phyloP scores from a whole-genome alignment of 352 stramenopile genomes.

The Phytophthora colocasiae region DNA sequence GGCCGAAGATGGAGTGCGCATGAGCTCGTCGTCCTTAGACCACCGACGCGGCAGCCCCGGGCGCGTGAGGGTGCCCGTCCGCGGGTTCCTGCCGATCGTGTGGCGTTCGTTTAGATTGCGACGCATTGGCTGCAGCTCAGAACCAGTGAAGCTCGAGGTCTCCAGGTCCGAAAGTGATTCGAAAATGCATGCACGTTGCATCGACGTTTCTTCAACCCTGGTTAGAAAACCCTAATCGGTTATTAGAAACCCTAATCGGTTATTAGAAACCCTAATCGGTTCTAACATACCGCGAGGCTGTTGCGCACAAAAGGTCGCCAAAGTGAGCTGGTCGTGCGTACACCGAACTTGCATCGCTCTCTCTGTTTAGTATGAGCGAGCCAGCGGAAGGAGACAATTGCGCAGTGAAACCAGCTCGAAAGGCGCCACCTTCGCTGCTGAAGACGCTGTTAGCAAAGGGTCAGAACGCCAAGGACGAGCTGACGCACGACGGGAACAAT shows the following conservation, averaged over 20 bases:
- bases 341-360: neutral
- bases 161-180: conserved; percentile 19
- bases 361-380: conserved; percentile 21
- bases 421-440: conserved; percentile 39
- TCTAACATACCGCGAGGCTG: neutral
- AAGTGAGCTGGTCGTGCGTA: conserved; percentile 8
- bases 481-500: conserved; percentile 83
- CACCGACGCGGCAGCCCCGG: conserved; percentile 19
- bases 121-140: conserved; percentile 21
- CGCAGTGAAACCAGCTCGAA: neutral
- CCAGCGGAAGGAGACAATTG: conserved; percentile 2
- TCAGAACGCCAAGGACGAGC: conserved; percentile 29
- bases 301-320: conserved; percentile 13
- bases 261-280: neutral
- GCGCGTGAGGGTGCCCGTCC: conserved; percentile 15
- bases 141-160: neutral
- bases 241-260: conserved; percentile 3
- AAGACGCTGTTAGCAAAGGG: conserved; percentile 47
- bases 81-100: conserved; percentile 11
- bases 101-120: conserved; percentile 29
- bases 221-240: conserved; percentile 2
- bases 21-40: conserved; percentile 39
- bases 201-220: conserved; percentile 34
- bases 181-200: conserved; percentile 24
- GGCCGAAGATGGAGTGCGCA: conserved; percentile 26